These are phyloP conservation scores for Staphylotrichum longicolle DNA, from an alignment of 495 filamentous ascomycete species.

Conservation along the genomic window DNA sequence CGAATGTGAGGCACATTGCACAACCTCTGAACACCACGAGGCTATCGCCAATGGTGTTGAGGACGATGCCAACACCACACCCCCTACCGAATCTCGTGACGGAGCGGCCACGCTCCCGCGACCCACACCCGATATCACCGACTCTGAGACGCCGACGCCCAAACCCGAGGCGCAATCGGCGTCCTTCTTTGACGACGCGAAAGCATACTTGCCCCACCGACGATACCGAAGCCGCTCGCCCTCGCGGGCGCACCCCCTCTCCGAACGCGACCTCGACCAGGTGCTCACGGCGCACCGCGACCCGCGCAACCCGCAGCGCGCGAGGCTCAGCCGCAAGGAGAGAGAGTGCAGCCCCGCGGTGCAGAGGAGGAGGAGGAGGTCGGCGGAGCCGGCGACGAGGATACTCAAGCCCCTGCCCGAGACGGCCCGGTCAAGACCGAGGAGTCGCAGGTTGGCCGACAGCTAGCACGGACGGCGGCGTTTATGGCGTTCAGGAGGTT, in stretches of 20 bases:
- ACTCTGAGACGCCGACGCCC: constrained; percentile 43
- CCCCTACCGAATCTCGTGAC: constrained; percentile 5
- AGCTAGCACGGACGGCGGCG: constrained; percentile 23
- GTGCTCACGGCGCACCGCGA: constrained; percentile 24
- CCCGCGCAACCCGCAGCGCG: constrained; percentile 21
- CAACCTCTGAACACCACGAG: constrained; percentile 34
- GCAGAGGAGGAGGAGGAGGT: constrained; percentile 33
- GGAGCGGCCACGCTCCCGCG: constrained; percentile 7
- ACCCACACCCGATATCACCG: constrained; percentile 20
- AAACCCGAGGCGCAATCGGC: constrained; percentile 33
- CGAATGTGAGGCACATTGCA: constrained; percentile 19
- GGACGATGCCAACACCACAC: constrained; percentile 18
- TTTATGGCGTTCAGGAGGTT: constrained; percentile 30
- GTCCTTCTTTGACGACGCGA: constrained; percentile 34
- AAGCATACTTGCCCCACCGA: constrained; percentile 28
- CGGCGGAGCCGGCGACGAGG: constrained; percentile 36
- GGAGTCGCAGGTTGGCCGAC: constrained; percentile 33
- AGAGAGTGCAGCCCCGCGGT: constrained; percentile 33
- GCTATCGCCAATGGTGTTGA: constrained; percentile 25
- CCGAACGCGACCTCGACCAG: constrained; percentile 25
- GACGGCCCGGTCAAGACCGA: constrained; percentile 34
- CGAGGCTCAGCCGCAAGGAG: constrained; percentile 21
- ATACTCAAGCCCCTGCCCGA: constrained; percentile 43
- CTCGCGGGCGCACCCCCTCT: constrained; percentile 31
- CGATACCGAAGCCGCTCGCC: constrained; percentile 35